Conservation (phyloP, 371 early-diverging fungal genomes). For the Polyrhizophydium stewartii region DNA sequence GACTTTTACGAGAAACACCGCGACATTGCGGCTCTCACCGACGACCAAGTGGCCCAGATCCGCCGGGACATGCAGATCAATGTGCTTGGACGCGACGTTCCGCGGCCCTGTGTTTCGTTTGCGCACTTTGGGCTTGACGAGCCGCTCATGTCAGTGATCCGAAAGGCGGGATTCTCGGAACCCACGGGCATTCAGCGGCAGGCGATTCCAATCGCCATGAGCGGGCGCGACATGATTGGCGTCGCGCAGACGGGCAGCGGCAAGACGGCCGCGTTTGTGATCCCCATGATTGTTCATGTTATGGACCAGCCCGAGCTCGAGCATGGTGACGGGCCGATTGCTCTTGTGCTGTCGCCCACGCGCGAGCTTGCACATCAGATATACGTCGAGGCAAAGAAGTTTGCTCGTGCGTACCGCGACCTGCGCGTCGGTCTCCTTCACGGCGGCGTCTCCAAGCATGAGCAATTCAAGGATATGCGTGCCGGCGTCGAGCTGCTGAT, state of each 20-base stretch:
- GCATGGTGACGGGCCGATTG: constrained; percentile 73
- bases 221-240: constrained; percentile 93
- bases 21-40: constrained; percentile 48
- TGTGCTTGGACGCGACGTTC: constrained; percentile 51
- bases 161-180: constrained; percentile 82
- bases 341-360: constrained; percentile 92
- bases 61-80: constrained; percentile 39
- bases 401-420: constrained; percentile 64
- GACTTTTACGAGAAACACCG: constrained; percentile 78
- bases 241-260: constrained; percentile 94
- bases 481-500: constrained; percentile 83
- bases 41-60: constrained; percentile 51
- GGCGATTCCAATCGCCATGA: constrained; percentile 91
- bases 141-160: constrained; percentile 62
- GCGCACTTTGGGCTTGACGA: constrained; percentile 83
- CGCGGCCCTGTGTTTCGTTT: constrained; percentile 84
- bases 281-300: constrained; percentile 81
- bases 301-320: constrained; percentile 60
- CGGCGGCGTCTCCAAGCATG: constrained; percentile 88
- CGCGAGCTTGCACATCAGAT: constrained; percentile 94
- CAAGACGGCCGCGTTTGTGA: constrained; percentile 40
- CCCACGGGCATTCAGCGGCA: constrained; percentile 99
- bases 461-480: constrained; percentile 83
- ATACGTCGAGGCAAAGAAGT: constrained; percentile 71
- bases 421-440: constrained; percentile 67